Base-by-base conservation (phyloP, 352 stramenopile genomes). In the Phytophthora idaei region DNA sequence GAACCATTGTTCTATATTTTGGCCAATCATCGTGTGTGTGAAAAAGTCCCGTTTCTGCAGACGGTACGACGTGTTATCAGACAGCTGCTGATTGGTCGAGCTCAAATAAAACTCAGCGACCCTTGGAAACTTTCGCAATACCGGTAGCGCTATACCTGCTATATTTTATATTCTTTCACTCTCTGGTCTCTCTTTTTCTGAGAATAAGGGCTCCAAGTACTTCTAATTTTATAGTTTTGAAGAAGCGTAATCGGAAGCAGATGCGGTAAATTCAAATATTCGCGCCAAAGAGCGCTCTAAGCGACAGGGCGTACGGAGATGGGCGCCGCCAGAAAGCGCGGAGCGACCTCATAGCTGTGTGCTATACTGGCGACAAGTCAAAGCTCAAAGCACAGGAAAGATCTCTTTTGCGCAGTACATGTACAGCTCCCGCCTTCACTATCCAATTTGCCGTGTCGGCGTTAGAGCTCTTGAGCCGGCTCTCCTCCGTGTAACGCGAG, bases 391-490 rank as follows among this genome's bases (percentile, higher is more conserved):
- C 37, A 52, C 46, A 50, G 57, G 46, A 64, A 64, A 64, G 57
- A 64, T 64, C 57, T 49, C 36, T 44, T 39, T 54, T 54, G 41
- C 15, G 36, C 27, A 29, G 25, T 21, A 21, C 15, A 6, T 17
- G 25, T 21, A 21, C 15, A 6, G 12, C 5, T 2, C 9, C 1
- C 14, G 37, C 17, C 49, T 34, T 74, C 69, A 76, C 60, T 67
- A 70, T 70, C 32, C 42, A 60, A 70, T 70, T 76, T 67, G 59
- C 64, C 68, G 56, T 67, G 62, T 68, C 45, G 44, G 45, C 58
- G 56, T 28, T 27, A 49, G 54, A 64, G 51, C 51, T 56, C 60
- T 52, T 41, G 39, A 37, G n/a, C 31, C 31, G 50, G 17, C 5
- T 45, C 21, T 51, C 11, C 17, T 29, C 21, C 52, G 41, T 25